Conservation (phyloP, 495 filamentous ascomycete species). For the Pseudevernia furfuracea region DNA sequence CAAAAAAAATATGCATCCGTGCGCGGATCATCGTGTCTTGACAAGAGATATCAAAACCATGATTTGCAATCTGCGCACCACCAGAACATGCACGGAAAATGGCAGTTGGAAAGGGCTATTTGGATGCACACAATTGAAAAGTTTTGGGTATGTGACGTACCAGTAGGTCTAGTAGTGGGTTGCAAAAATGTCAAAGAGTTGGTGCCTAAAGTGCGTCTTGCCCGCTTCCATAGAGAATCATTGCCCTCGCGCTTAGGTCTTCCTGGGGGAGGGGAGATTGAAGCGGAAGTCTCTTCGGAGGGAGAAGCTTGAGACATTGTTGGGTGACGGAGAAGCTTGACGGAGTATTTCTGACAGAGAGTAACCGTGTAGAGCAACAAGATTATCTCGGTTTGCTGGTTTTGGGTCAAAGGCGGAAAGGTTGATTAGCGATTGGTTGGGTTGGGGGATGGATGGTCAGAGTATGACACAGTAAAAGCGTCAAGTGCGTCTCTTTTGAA, state of each 20-base stretch:
- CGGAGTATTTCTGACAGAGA: neutral
- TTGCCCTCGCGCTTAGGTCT: conserved; percentile 25
- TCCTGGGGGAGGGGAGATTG: conserved; percentile 8
- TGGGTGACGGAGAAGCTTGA: neutral
- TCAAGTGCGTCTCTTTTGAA: neutral
- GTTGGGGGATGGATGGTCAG: neutral
- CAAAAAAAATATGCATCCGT: fast-evolving
- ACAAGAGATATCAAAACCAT: neutral
- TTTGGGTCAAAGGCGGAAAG: neutral
- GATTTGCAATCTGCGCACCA: neutral
- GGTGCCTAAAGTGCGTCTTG: conserved; percentile 26
- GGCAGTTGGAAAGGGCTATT: neutral
- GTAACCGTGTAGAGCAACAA: neutral
- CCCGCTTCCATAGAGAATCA: conserved; percentile 29
- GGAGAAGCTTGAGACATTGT: conserved; percentile 18
- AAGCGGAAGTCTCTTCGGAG: conserved; percentile 9
- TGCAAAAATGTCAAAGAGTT: conserved; percentile 27
- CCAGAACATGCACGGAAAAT: neutral
- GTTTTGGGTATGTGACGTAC: conserved; percentile 14
- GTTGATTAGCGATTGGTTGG: conserved; percentile 2
- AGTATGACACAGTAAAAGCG: neutral
- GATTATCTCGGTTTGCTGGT: conserved; percentile 2
- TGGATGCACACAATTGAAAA: neutral
- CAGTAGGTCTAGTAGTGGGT: conserved; percentile 21
- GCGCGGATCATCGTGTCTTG: neutral